These are phyloP conservation scores for Murraya koenigii DNA, from an alignment of 345 rosid genomes.

Conservation along the genomic window DNA sequence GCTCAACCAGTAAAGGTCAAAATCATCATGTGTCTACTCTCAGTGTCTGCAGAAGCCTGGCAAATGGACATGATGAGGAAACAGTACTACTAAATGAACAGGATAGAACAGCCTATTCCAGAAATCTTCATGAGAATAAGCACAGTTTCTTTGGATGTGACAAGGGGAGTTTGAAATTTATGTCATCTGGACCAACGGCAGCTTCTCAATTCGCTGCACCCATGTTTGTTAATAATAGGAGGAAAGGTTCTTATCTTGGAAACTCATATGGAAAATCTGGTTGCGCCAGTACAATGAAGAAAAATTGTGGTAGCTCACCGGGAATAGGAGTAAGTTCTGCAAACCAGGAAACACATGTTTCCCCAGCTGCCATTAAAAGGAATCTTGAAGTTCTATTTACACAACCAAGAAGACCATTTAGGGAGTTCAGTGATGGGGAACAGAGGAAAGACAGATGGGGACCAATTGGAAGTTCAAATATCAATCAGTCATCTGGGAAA, in stretches of 20 bases:
- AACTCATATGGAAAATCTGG: conserved; percentile 3
- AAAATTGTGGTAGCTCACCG: conserved; percentile 1
- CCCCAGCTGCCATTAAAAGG: conserved; percentile 30
- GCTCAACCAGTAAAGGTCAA: background rate
- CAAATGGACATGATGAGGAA: background rate
- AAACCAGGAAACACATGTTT: conserved; percentile 5
- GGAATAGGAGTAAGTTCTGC: background rate
- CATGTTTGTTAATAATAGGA: conserved; percentile 3
- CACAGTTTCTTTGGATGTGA: conserved; percentile 2
- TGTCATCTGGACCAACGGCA: conserved; percentile 11
- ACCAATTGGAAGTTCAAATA: background rate
- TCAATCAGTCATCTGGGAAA: background rate
- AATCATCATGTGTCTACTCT: background rate
- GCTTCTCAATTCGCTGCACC: background rate
- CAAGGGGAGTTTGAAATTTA: conserved; percentile 12
- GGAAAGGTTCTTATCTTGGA: conserved; percentile 24
- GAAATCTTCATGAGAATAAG: conserved; percentile 3
- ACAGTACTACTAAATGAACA: conserved; percentile 5
- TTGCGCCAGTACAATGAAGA: conserved; percentile 17
- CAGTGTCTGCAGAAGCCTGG: background rate
- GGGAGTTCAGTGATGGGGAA: background rate
- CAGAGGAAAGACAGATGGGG: conserved; percentile 8
- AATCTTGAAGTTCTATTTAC: conserved; percentile 11
- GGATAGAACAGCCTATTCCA: background rate
- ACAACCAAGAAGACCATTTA: conserved; percentile 6